Conservation (phyloP, 176 grass and related monocot genomes). For the Tillandsia leiboldiana region DNA sequence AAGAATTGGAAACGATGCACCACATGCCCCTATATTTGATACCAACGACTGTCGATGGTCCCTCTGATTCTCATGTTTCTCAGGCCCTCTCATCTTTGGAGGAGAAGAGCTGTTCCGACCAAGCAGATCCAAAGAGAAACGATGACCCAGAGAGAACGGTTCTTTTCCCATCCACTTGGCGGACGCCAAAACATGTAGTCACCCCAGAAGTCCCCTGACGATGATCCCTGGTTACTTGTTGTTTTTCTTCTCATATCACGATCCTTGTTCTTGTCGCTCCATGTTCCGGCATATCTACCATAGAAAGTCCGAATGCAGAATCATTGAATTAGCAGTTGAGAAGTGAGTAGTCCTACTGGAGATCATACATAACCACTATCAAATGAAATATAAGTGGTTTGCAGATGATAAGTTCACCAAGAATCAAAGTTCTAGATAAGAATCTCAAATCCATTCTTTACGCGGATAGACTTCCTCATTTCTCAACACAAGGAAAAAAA, state of each 20-base stretch:
- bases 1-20: too few relatives aligned
- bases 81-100: constrained; percentile 45
- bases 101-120: constrained; percentile 68
- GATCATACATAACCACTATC: not conserved
- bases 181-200: constrained; percentile 46
- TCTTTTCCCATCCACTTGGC: constrained; percentile 60
- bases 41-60: not conserved
- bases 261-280: constrained; percentile 84
- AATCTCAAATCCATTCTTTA: too few relatives aligned
- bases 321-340: too few relatives aligned
- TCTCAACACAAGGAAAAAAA: too few relatives aligned
- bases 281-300: constrained; percentile 78
- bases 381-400: too few relatives aligned
- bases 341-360: not conserved
- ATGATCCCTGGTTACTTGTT: constrained; percentile 27
- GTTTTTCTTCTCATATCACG: constrained; percentile 60
- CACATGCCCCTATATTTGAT: too few relatives aligned
- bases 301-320: not conserved
- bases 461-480: too few relatives aligned
- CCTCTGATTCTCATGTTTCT: not conserved
- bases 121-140: constrained; percentile 72
- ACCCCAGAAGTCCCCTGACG: constrained; percentile 56
- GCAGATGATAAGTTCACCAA: too few relatives aligned
- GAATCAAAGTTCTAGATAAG: too few relatives aligned
- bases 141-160: constrained; percentile 50